Conservation (phyloP, 2,329 filamentous ascomycete species). For the Beauveria varroae region DNA sequence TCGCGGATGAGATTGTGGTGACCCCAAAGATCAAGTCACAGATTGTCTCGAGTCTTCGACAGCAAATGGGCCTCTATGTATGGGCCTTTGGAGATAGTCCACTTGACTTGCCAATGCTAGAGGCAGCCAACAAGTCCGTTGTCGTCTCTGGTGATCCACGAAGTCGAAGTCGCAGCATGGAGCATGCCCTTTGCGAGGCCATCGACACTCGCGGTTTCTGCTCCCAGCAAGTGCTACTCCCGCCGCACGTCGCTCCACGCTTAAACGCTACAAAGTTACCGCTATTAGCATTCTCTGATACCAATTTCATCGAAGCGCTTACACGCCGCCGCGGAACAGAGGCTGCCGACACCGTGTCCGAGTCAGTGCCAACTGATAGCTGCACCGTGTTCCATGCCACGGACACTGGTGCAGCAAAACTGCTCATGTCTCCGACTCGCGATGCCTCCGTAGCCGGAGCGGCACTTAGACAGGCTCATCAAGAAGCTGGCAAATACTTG, state of each 20-base stretch:
- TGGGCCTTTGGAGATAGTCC: conserved; percentile 55
- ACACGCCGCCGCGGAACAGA: neutral
- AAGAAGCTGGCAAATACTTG: conserved; percentile 43
- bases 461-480: conserved; percentile 40
- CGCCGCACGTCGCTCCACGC: conserved; percentile 29
- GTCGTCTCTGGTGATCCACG: conserved; percentile 45
- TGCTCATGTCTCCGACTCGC: conserved; percentile 47
- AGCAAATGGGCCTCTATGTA: conserved; percentile 34
- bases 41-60: conserved; percentile 35
- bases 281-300: neutral
- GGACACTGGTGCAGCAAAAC: conserved; percentile 32
- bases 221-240: conserved; percentile 40
- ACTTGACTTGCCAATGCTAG: conserved; percentile 51
- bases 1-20: conserved; percentile 41
- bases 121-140: conserved; percentile 42
- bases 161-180: conserved; percentile 45
- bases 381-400: conserved; percentile 31
- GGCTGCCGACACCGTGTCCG: neutral
- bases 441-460: conserved; percentile 39
- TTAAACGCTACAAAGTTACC: conserved; percentile 37
- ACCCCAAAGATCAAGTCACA: conserved; percentile 41
- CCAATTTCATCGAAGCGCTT: neutral
- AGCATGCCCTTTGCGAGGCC: conserved; percentile 31
- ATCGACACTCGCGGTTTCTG: conserved; percentile 32
- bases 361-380: neutral